Base-by-base conservation (phyloP, 1,139 yeast genomes). In the Yamadazyma atlantica region DNA sequence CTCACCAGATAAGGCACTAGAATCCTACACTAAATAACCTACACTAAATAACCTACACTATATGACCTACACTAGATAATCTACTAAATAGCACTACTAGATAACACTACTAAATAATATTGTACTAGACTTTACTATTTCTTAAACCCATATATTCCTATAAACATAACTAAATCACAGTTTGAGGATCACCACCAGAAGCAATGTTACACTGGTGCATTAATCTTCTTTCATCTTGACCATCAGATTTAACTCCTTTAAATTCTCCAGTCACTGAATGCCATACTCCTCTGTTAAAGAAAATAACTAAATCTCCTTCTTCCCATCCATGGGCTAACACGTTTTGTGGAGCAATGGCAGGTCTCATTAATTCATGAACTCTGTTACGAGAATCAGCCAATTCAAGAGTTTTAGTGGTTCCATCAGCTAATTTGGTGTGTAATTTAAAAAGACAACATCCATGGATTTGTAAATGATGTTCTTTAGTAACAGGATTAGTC, bases 161-260 rank as follows among this genome's bases (percentile, higher is more conserved):
- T 28, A 18, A 18, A 18, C 16, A n/a, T 15, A 18, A 18, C 29
- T 32, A 37, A 21, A 27, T 27, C 13, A 47, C 52, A 34, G 53
- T 49, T 7, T 46, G 40, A 1, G 95, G 95, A 55, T 85, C 94
- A 16, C 57, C 48, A 4, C 88, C 89, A 57, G 88, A 80, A 14
- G 96, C 95, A 60, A 87, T 85, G 63, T 87, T 87, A 64, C 96
- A 87, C 63, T 87, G 96, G 58, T 87, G 96, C 95, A 87, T 86
- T 58, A 87, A 70, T 58, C 96, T 75, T 54, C 78, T 78, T 57
- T 86, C 94, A 39, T 83, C 86, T 17, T 73, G 72, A 18, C 78
- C 82, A 37, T 59, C 58, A 11, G 39, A 42, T 22, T 61, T 62
- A 32, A 66, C 61, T 3, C 74, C 76, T 53, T 70, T 70, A 61